phyloP scores from a whole-genome alignment of 1,284 basidiomycete genomes.

The Dichomitus squalens region DNA sequence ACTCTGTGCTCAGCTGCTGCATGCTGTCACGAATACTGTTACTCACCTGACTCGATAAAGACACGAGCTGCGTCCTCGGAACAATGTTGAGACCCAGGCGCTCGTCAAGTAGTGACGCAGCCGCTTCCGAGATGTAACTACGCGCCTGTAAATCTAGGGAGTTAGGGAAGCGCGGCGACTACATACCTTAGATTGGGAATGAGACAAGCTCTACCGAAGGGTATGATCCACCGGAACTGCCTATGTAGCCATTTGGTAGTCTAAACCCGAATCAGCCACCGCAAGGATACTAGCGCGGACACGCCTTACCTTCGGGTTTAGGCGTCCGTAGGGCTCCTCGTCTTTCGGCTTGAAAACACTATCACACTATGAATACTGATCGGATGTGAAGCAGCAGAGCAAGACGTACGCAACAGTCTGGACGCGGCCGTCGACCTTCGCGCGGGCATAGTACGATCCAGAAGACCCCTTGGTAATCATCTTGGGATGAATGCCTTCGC shows the following conservation, averaged over 20 bases:
- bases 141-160: background rate
- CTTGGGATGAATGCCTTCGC: constrained; percentile 81
- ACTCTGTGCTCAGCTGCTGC: background rate
- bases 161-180: background rate
- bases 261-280: constrained; percentile 37
- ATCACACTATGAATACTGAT: constrained; percentile 7
- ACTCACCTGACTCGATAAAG: constrained; percentile 75
- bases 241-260: constrained; percentile 92
- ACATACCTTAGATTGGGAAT: constrained; percentile 79
- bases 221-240: constrained; percentile 82
- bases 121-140: constrained; percentile 77
- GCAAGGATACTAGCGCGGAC: background rate
- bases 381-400: background rate
- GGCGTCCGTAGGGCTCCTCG: constrained; percentile 82
- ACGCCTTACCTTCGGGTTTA: constrained; percentile 74
- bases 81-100: constrained; percentile 81
- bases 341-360: constrained; percentile 92
- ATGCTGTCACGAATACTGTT: background rate
- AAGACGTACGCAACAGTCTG: constrained; percentile 76
- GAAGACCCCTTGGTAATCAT: constrained; percentile 87
- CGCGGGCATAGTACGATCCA: constrained; percentile 85
- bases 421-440: constrained; percentile 67
- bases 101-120: constrained; percentile 83
- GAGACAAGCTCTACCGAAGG: constrained; percentile 83
- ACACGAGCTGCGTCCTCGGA: constrained; percentile 83